Evolutionary conservation across 176 grass and related monocot genomes (phyloP).

Genomic region (Phoenix roebelenii): DNA sequence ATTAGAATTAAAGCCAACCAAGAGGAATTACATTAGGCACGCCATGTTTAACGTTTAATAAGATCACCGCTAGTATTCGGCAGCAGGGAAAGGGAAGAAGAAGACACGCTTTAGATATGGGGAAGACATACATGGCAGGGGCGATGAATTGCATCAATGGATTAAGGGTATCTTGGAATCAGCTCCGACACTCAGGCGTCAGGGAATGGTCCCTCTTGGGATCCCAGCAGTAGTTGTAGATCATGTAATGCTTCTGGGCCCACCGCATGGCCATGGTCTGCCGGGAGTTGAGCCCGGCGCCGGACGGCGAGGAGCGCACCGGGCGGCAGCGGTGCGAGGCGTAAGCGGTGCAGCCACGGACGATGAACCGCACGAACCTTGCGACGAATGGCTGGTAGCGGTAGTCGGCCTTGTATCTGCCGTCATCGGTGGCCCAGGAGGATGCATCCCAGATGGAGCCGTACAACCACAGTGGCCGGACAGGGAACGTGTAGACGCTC

Average conservation of each 20-base stretch:
- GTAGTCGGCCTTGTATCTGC: slow-evolving; percentile 15
- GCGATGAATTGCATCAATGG: no score
- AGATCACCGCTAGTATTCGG: no score
- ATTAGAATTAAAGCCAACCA: no score
- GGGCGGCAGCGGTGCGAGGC: not conserved
- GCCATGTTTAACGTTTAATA: no score
- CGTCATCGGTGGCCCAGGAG: slow-evolving; percentile 14
- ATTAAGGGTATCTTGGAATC: no score
- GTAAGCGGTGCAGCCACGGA: slow-evolving; percentile 4
- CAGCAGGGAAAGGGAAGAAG: no score
- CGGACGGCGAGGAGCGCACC: not conserved
- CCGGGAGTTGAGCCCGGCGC: not conserved
- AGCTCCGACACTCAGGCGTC: slow-evolving; percentile 2
- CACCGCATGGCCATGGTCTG: slow-evolving; percentile 10
- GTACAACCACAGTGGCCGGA: slow-evolving; percentile 12
- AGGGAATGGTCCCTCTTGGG: slow-evolving; percentile 5
- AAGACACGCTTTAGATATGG: no score
- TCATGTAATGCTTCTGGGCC: slow-evolving; percentile 6
- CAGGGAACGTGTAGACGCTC: not conserved
- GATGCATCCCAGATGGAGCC: slow-evolving; percentile 15
- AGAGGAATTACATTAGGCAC: no score
- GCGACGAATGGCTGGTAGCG: slow-evolving; percentile 15
- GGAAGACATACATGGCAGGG: no score
- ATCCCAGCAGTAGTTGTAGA: slow-evolving; percentile 16
- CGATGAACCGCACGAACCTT: slow-evolving; percentile 1